Evolutionary conservation across 2,329 filamentous ascomycete species (phyloP), one percentile per base, ranked within the genome.

Genomic region (Claviceps monticola): DNA sequence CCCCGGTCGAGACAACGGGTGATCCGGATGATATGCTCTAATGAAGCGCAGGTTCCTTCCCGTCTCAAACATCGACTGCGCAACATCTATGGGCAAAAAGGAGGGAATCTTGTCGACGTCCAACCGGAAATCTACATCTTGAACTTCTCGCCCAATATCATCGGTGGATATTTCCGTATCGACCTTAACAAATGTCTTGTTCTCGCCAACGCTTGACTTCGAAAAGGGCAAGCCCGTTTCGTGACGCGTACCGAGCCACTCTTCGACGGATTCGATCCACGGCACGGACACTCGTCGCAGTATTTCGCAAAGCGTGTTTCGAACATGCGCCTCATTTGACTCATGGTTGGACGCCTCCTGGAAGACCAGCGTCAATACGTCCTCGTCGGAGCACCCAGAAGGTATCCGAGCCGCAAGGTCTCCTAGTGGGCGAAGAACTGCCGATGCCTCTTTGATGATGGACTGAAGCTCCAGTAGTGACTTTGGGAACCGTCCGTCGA

Each of bases 31-130:
- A 57, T 84, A 80, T 21, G 72, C 70, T 58, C 81, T 78, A 47
- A 95, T 72, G 51, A 93, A 81, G 7, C 85, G 79, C 47, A 95
- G 67, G 62, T 85, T 91, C 59, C 78, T 79, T 4, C 87, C 88
- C 3, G 83, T 85, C 62, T 94, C 87, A 56, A 91, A 90, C n/a
- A 93, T 79, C 5, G 74, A 71, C 49, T 78, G 74, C 3, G 80
- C 82, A 57, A 90, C 77, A 53, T 93, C 86, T 5, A 71, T 64
- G 0, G 82, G 76, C 45, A 94, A 73, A 57, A 93, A 93, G 2
- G 74, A 71, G 0, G 87, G 87, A 68, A 93, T 80, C 55, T 78
- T 78, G 29, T 76, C 70, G 21, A 73, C 71, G 54, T 84, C 80
- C 36, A 90, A 74, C 5, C 79, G 67, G 57, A 79, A 86, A 55